Base-by-base conservation (phyloP, 2,329 filamentous ascomycete species). In the Apiospora aurea region DNA sequence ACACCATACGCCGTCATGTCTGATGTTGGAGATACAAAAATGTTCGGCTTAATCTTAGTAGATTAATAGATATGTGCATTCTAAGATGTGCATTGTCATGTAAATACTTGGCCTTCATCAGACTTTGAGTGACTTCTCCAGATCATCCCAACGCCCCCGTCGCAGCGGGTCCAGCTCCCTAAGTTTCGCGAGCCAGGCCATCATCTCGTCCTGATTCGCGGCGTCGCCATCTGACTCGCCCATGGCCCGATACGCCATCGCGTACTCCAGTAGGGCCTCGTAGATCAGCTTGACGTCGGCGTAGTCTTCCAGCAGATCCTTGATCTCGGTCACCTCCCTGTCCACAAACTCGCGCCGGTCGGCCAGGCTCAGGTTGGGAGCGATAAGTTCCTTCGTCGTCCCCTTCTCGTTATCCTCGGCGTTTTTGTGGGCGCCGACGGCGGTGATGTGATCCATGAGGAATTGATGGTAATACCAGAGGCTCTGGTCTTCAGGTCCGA, bases 381-480 rank as follows among this genome's bases (percentile, higher is more conserved):
- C 88, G 76, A 97, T 92, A 13, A 64, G 88, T 88, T 26, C 83
- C 79, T 18, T 85, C 82, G 18, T 80, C 26, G 26, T 29, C 84
- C 68, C 82, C 38, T 10, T 13, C 24, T n/a, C 80, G 84, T 69
- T 82, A 29, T n/a, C 7, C 2, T 8, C 49, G 18, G 13, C 18
- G 2, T 13, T 29, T 38, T 38, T 38, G 16, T 38, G 29, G 4
- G 4, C 18, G 10, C 57, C 34, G 6, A 64, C 4, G 77, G 85
- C 86, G 70, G 87, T 84, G 76, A 93, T 85, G 78, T 91, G 92
- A 73, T 91, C 88, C 83, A 98, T 90, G 72, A 98, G 85, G 78
- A 92, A 97, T 77, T 96, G 93, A 81, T 98, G 95, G 79, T 99
- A 98, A 82, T 97, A 97, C 95, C 96, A 99, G 7, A 98, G 87